Base-by-base conservation (phyloP, 345 rosid genomes). In the Syzygium oleosum region DNA sequence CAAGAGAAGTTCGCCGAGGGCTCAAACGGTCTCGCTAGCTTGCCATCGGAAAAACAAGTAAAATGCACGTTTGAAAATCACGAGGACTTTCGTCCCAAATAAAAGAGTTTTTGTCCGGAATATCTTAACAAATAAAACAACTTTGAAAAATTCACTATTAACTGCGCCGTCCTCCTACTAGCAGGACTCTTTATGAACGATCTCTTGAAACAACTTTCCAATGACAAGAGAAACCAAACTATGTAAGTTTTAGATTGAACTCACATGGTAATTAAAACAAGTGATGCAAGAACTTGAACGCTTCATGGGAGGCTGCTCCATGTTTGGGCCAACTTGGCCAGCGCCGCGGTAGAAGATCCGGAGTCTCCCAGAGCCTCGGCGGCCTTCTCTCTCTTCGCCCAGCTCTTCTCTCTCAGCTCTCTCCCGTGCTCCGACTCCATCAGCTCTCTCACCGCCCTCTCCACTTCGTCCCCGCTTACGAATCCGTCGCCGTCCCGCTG, bases 371-470 rank as follows among this genome's bases (percentile, higher is more conserved):
- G 43, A 2, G 89, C 52, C 85, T 85, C 77, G 29, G 38, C 22
- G 21, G 89, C 89, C 52, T 51, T 85, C 68, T 38, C 65, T 11
- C 59, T 68, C 84, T 73, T 88, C 77, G 13, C 65, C 87, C 77
- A 6, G 49, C 65, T 53, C 86, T 52, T 85, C 86, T 88, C 87
- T 38, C 84, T 88, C 73, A 85, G 52, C 29, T 56, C 87, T 34
- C 68, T 77, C 84, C 89, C 89, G 3, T 53, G 52, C n/a, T 51
- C 89, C 52, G 58, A 55, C 15, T 78, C 85, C 90, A 88, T 88
- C 86, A 86, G 19, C 86, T 85, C 88, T 23, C 61, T 83, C 85
- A 88, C 88, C 25, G 85, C 85, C 53, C 83, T 83, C 88, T 58
- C 86, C 52, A 88, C 87, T 84, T 88, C 90, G 9, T 52, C 63